Conservation (phyloP, 2,329 filamentous ascomycete species). For the Alternaria infectoria region DNA sequence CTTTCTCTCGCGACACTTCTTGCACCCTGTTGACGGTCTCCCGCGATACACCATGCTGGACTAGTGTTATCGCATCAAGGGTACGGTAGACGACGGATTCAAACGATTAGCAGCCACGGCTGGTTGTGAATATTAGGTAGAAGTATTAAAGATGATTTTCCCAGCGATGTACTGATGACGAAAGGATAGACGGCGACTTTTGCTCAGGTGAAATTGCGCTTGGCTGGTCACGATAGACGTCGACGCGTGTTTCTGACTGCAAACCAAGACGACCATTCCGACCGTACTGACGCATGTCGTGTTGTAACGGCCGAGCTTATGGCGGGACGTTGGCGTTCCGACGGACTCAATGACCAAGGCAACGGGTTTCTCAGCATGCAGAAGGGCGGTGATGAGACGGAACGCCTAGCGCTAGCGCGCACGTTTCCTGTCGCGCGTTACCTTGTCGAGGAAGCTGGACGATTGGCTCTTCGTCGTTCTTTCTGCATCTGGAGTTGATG, state of each 20-base stretch:
- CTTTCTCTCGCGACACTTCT: constrained; percentile 50
- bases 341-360: neutral
- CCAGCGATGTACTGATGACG: neutral
- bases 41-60: constrained; percentile 43
- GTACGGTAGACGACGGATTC: neutral
- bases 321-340: neutral
- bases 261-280: neutral
- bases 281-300: neutral
- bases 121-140: neutral
- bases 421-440: neutral
- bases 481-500: neutral
- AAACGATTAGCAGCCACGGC: neutral
- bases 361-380: neutral
- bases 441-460: neutral
- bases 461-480: neutral
- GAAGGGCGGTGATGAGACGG: neutral
- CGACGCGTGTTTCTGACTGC: neutral
- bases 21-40: constrained; percentile 41
- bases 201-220: neutral
- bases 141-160: neutral
- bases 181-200: neutral
- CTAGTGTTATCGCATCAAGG: neutral
- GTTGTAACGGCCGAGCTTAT: neutral
- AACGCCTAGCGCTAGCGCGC: neutral
- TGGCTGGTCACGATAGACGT: neutral